Conservation (phyloP, 2,329 filamentous ascomycete species). For the Beauveria sp. region DNA sequence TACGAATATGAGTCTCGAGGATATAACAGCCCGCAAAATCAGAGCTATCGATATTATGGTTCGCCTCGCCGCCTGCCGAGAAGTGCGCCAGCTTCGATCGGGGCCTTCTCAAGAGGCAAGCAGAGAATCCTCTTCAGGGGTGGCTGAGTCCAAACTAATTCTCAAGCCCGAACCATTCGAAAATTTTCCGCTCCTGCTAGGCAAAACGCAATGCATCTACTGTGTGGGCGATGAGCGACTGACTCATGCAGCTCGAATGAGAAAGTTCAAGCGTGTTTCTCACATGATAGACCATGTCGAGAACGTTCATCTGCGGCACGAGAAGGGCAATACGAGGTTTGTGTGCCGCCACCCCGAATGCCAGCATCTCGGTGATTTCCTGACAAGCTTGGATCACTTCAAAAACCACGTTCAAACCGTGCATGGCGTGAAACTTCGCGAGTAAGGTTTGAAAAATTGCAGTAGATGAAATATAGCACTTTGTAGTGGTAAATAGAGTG, state of each 20-base stretch:
- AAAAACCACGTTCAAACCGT: constrained; percentile 11
- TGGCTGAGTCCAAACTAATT: no score
- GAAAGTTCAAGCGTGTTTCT: constrained; percentile 10
- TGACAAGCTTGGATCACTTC: constrained; percentile 8
- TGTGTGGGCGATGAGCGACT: constrained; percentile 11
- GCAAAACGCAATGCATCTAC: constrained; percentile 11
- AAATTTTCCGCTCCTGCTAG: constrained; percentile 8
- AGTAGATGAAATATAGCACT: background rate
- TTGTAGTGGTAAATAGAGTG: background rate
- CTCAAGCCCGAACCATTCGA: background rate
- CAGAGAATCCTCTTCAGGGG: no score
- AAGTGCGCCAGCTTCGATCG: constrained; percentile 4
- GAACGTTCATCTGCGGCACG: background rate
- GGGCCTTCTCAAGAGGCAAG: no score
- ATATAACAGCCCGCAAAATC: background rate
- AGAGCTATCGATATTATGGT: constrained; percentile 11
- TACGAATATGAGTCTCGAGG: background rate
- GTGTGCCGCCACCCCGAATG: constrained; percentile 10
- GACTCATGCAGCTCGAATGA: background rate
- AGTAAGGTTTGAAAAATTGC: no score
- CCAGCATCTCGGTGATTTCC: constrained; percentile 8
- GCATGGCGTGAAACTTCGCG: constrained; percentile 1
- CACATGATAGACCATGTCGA: constrained; percentile 4
- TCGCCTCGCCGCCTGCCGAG: constrained; percentile 5
- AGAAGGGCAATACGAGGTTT: background rate